Percentiles rank a stretch among this genome's conserved stretches.
Evolutionary conservation across 805 yeast genomes (phyloP).

Genomic region (Cyberlindnera misumaiensis): DNA sequence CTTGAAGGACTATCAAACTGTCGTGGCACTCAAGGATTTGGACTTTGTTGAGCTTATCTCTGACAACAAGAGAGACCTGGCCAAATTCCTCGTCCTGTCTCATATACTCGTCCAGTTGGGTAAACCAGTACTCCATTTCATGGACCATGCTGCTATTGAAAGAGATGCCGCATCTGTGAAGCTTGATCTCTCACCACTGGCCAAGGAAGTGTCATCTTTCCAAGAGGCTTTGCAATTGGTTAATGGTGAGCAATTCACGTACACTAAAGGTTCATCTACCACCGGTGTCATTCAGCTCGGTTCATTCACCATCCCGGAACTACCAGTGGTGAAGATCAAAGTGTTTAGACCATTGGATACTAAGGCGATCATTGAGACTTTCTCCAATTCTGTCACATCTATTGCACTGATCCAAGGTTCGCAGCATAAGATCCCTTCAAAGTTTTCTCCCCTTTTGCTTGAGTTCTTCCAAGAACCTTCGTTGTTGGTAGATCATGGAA

Average conservation of each 20-base stretch:
- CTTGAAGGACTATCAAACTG: conserved; percentile 58
- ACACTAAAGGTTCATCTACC: conserved; percentile 40
- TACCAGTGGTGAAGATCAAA: conserved; percentile 47
- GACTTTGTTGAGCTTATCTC: conserved; percentile 62
- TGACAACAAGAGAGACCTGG: conserved; percentile 46
- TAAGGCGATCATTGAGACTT: conserved; percentile 25
- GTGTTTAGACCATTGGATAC: conserved; percentile 57
- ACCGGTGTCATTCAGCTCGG: conserved; percentile 40
- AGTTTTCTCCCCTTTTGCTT: conserved; percentile 66
- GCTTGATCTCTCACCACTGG: conserved; percentile 11
- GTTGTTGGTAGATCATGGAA: conserved; percentile 37
- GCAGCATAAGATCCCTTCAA: conserved; percentile 22
- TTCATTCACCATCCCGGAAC: conserved; percentile 3
- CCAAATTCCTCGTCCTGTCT: conserved; percentile 50
- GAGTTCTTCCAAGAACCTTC: conserved; percentile 63
- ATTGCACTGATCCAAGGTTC: conserved; percentile 63
- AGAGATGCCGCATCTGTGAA: conserved; percentile 3
- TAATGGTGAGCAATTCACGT: conserved; percentile 24
- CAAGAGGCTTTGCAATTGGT: conserved; percentile 28
- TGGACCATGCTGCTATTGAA: conserved; percentile 23
- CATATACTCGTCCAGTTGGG: conserved; percentile 45
- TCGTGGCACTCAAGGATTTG: conserved; percentile 69
- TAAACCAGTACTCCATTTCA: conserved; percentile 70
- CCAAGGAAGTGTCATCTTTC: conserved; percentile 22
- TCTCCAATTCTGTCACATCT: conserved; percentile 50